Evolutionary conservation across 805 yeast species (phyloP).

Genomic region (Candida maltosa): DNA sequence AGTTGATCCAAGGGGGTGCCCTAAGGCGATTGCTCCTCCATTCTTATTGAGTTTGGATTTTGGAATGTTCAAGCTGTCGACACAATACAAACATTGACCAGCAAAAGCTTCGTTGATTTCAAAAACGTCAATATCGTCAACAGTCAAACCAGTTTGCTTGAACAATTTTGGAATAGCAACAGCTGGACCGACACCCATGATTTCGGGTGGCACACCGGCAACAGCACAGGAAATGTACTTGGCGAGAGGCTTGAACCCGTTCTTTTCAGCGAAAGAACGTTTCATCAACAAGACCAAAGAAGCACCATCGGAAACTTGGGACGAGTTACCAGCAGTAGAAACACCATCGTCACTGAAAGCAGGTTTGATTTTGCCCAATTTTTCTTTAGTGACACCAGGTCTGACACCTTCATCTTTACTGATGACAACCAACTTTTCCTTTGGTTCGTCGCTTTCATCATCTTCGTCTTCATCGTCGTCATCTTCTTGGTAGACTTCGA

Average conservation of each 20-base stretch:
- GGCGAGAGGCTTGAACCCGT: constrained; percentile 70
- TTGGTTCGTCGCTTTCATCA: constrained; percentile 44
- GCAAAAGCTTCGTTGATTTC: constrained; percentile 98
- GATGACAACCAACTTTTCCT: constrained; percentile 54
- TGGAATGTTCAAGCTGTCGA: constrained; percentile 64
- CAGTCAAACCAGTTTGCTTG: constrained; percentile 53
- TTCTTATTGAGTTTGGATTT: constrained; percentile 65
- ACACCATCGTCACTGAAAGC: constrained; percentile 83
- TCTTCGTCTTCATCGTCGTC: constrained; percentile 77
- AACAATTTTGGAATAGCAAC: constrained; percentile 87
- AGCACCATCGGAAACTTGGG: constrained; percentile 95
- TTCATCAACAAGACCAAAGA: constrained; percentile 83
- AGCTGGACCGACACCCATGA: constrained; percentile 98
- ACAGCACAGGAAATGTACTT: constrained; percentile 75
- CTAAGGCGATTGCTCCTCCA: constrained; percentile 96
- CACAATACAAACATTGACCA: constrained; percentile 82
- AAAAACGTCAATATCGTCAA: constrained; percentile 67
- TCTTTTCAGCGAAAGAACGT: constrained; percentile 75
- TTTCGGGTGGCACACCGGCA: constrained; percentile 94
- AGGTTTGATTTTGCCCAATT: constrained; percentile 73
- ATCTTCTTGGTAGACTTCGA: constrained; percentile 72
- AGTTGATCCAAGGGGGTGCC: constrained; percentile 69
- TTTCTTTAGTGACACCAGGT: constrained; percentile 74
- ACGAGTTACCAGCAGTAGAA: constrained; percentile 94
- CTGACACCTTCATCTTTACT: constrained; percentile 97